Evolutionary conservation across 164 flowering plant genomes (phyloP), one percentile per base, ranked within the genome.

Genomic region (Stephania yunnanensis): DNA sequence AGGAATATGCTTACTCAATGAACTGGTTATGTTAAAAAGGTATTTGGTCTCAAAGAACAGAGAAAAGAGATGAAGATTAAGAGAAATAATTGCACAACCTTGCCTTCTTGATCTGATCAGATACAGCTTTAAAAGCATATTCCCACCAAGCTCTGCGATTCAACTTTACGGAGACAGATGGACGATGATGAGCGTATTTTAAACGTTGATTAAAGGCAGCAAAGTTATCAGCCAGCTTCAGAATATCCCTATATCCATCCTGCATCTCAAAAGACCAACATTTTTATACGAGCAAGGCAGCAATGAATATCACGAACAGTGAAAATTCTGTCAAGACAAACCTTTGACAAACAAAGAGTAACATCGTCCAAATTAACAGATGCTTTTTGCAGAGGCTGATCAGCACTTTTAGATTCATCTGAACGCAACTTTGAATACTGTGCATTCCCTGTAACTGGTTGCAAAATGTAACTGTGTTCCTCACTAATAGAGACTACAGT

Each of bases 371-470:
- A 88, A 84, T 87, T 85, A 69, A 96, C 94, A 7, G 74, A 82
- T 55, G 95, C 97, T 74, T 87, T 90, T 78, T 94, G 98, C 48
- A 86, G 70, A 77, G 99, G 91, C 77, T 90, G 90, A 61, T 61
- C 79, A 17, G 78, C 75, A 71, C 73, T 82, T 74, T 78, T 46
- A 66, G 89, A 82, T 75, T 82, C 87, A 82, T 86, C 87, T 71
- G 80, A 67, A 12, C 81, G 89, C 80, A 79, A 74, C 78, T 94
- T 96, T 48, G 84, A 74, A 83, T 94, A 96, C 79, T 86, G 94
- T n/a, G 95, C 98, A 86, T 87, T 85, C 65, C 98, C 99, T 68
- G 94, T 78, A 46, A 96, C 95, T 46, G 99, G 99, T 84, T 96
- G 91, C 80, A 96, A 82, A 82, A 94, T 76, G 74, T 96, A 96